Base-by-base conservation (phyloP, 1,139 yeast genomes). In the Suhomyces anneliseae region DNA sequence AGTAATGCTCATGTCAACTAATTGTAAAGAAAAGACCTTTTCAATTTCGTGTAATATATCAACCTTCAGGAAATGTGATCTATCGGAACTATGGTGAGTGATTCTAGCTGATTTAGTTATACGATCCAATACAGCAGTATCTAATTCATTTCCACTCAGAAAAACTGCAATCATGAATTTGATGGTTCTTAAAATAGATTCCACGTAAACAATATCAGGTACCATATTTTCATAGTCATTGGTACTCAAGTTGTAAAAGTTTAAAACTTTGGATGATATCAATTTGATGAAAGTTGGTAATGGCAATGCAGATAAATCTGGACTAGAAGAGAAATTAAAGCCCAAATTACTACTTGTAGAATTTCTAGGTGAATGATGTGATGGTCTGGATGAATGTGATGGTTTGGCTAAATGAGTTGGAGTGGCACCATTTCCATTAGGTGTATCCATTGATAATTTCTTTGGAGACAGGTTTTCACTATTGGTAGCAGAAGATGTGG, bases 191-290 rank as follows among this genome's bases (percentile, higher is more conserved):
- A 90, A 58, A 5, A 87, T 71, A 4, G 86, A 76, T 54, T 90
- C 97, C 39, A 88, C 83, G 54, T 83, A 87, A 0, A 90, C 92
- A 3, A 87, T 66, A 52, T 86, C 93, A 0, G 98, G 98, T 0
- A 87, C 92, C 55, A 81, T 81, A 55, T 92, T 96, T 50, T 85
- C 90, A 12, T 78, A 73, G 47, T 81, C 83, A 33, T 71, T 64
- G 10, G 82, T 74, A 34, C 95, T 83, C 37, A 76, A 59, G 37
- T 83, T 83, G 62, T 85, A 90, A 57, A 70, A 82, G 31, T 73
- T 71, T 11, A 86, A 62, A 1, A 79, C 76, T 47, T 82, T 82
- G 26, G 71, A 71, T 11, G 67, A 59, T 14, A 72, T 53, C 19
- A 65, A 59, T 41, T 79, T 76, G 7, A 89, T 63, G 15, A 87